A percentile compares a stretch with the other conserved stretches of the same genome.
Evolutionary conservation across 768 basidiomycete genomes (phyloP).

Genomic region (Lyophyllum shimeji): DNA sequence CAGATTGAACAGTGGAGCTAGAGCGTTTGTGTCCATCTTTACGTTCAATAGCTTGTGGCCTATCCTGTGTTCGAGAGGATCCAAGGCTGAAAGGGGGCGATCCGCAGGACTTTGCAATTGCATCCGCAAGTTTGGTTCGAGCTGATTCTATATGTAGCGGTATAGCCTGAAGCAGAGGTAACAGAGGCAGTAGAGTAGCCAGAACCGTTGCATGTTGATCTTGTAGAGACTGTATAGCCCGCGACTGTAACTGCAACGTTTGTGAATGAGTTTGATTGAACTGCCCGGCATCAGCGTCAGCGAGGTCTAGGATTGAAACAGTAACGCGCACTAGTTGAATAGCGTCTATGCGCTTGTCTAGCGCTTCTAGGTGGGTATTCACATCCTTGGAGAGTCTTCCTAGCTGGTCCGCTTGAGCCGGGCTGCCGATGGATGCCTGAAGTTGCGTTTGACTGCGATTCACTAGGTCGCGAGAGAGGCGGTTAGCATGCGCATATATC

Average conservation of each 20-base stretch:
- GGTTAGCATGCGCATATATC: constrained; percentile 15
- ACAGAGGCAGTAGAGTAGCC: constrained; percentile 52
- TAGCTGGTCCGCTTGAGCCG: constrained; percentile 46
- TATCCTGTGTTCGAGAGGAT: constrained; percentile 3
- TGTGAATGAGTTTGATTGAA: constrained; percentile 47
- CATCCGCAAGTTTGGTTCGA: constrained; percentile 32
- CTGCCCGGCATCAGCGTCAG: constrained; percentile 24
- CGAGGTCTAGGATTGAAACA: constrained; percentile 2
- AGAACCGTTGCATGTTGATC: constrained; percentile 61
- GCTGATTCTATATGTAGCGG: constrained; percentile 55
- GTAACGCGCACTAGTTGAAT: constrained; percentile 43
- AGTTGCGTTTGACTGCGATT: constrained; percentile 64
- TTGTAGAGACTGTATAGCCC: constrained; percentile 58
- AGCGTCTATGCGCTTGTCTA: constrained; percentile 57
- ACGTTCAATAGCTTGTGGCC: not conserved
- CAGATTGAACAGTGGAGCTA: constrained; percentile 15
- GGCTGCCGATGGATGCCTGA: constrained; percentile 55
- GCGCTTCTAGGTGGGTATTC: constrained; percentile 39
- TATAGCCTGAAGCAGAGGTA: constrained; percentile 60
- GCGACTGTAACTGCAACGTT: constrained; percentile 51
- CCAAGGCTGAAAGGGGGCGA: constrained; percentile 6
- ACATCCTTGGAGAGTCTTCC: constrained; percentile 42
- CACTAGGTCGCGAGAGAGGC: constrained; percentile 34
- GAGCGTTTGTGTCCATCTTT: constrained; percentile 18
- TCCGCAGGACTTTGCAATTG: constrained; percentile 19